A percentile compares a stretch with the other conserved stretches of the same genome.
Evolutionary conservation across 148 eudicot genomes (phyloP).

Genomic region (Diospyros kaki): DNA sequence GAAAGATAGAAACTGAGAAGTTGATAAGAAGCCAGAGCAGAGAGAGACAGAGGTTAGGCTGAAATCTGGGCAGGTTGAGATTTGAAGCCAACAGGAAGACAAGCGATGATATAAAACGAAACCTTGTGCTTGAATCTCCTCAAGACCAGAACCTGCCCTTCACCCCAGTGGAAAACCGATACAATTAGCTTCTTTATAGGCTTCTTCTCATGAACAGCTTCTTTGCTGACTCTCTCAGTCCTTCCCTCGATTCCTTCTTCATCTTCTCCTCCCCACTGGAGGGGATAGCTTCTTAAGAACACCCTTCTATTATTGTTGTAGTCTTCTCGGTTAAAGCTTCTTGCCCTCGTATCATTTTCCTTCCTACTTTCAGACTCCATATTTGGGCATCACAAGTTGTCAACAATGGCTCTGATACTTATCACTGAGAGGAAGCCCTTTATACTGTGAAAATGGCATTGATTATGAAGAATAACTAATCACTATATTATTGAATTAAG

Average conservation of each 20-base stretch:
- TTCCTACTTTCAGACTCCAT: constrained; percentile 14
- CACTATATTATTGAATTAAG: too few species aligned
- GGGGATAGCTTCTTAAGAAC: constrained; percentile 49
- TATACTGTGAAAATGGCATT: not conserved
- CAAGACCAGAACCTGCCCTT: constrained; percentile 9
- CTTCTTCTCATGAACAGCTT: constrained; percentile 1
- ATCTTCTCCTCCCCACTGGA: constrained; percentile 25
- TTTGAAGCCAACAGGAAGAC: constrained; percentile 20
- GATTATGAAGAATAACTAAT: not conserved
- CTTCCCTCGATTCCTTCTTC: constrained; percentile 5
- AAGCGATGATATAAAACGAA: constrained; percentile 11
- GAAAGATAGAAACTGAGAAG: not conserved
- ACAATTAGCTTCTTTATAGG: constrained; percentile 15
- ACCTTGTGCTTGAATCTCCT: constrained; percentile 25
- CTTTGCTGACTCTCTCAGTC: not conserved
- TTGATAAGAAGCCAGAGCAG: not conserved
- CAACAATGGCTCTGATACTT: not conserved
- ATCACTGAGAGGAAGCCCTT: not conserved
- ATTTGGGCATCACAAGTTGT: not conserved
- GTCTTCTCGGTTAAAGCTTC: constrained; percentile 45
- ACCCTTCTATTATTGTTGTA: constrained; percentile 39
- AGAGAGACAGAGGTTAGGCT: not conserved
- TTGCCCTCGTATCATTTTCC: constrained; percentile 19
- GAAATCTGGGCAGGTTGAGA: constrained; percentile 9
- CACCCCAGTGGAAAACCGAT: constrained; percentile 19